These are phyloP conservation scores for Capronia coronata DNA, from an alignment of 2,329 filamentous ascomycete species.

Conservation along the genomic window DNA sequence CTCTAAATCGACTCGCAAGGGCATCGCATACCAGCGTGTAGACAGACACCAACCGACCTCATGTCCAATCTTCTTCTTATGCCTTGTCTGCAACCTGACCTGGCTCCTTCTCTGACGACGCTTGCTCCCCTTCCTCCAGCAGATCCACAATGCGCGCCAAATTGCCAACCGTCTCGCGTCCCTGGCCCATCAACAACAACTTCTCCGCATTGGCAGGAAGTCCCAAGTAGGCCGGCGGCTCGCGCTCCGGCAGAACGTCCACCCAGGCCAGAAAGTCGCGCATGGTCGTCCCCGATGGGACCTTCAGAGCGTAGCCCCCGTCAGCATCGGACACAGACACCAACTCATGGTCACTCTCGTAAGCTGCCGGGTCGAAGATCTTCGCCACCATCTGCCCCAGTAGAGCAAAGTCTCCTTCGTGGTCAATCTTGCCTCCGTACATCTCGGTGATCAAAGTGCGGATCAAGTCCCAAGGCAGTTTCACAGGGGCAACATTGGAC, in stretches of 20 bases:
- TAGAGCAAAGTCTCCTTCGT: conserved; percentile 72
- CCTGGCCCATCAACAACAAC: conserved; percentile 79
- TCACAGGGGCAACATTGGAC: conserved; percentile 86
- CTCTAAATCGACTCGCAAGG: too few relatives aligned
- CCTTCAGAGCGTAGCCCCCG: conserved; percentile 56
- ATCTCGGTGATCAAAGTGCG: conserved; percentile 85
- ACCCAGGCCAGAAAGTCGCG: conserved; percentile 89
- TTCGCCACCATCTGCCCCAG: conserved; percentile 66
- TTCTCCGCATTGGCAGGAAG: conserved; percentile 96
- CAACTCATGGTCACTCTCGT: conserved; percentile 85
- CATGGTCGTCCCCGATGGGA: conserved; percentile 74
- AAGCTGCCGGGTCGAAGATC: conserved; percentile 79
- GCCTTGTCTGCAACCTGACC: too few relatives aligned
- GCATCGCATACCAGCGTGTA: too few relatives aligned
- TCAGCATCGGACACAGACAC: conserved; percentile 66
- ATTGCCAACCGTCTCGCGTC: conserved; percentile 75
- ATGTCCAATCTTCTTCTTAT: too few relatives aligned
- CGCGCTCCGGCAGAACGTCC: conserved; percentile 81
- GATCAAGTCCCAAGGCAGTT: conserved; percentile 95
- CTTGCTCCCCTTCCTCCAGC: conserved; percentile 87
- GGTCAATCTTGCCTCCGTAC: conserved; percentile 95
- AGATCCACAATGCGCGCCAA: conserved; percentile 77
- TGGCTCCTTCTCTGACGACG: conserved; percentile 41
- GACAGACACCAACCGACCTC: too few relatives aligned
- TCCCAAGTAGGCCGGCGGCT: conserved; percentile 91